Percentiles rank a stretch among this genome's conserved stretches.
Conservation (phyloP, 2,329 filamentous ascomycete species). For the Cryphonectria carpinicola region DNA sequence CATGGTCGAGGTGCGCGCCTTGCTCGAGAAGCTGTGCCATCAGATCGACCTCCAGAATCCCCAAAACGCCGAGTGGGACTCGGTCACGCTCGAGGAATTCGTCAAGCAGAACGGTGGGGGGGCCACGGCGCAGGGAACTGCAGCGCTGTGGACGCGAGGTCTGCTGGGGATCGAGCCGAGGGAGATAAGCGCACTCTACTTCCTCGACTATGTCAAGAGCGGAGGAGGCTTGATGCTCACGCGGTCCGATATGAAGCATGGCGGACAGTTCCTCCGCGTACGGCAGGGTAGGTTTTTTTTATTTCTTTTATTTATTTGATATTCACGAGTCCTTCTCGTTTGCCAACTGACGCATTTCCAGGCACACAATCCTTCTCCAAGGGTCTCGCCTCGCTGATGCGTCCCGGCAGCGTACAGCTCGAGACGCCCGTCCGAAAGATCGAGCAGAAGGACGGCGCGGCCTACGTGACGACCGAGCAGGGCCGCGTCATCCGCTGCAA, state of each 20-base stretch:
- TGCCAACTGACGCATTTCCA: no score
- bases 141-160: conserved; percentile 51
- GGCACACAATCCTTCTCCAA: conserved; percentile 45
- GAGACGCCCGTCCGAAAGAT: conserved; percentile 39
- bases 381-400: conserved; percentile 42
- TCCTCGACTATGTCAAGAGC: conserved; percentile 59
- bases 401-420: conserved; percentile 36
- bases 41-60: no score
- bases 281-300: conserved; percentile 41
- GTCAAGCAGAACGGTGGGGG: no score
- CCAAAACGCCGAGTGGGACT: no score
- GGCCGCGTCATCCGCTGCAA: conserved; percentile 41
- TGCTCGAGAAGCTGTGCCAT: no score
- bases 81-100: no score
- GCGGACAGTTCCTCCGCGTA: conserved; percentile 57
- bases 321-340: no score
- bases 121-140: conserved; percentile 31
- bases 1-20: no score
- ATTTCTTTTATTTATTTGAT: no score
- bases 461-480: conserved; percentile 32
- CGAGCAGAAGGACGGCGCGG: conserved; percentile 32
- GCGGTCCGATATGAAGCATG: conserved; percentile 55
- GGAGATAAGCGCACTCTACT: conserved; percentile 56
- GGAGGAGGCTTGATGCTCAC: conserved; percentile 56
- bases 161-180: conserved; percentile 54